Evolutionary conservation across 768 basidiomycete species (phyloP), one percentile per base, ranked within the genome.

Genomic region (Strobilomyces confusus): DNA sequence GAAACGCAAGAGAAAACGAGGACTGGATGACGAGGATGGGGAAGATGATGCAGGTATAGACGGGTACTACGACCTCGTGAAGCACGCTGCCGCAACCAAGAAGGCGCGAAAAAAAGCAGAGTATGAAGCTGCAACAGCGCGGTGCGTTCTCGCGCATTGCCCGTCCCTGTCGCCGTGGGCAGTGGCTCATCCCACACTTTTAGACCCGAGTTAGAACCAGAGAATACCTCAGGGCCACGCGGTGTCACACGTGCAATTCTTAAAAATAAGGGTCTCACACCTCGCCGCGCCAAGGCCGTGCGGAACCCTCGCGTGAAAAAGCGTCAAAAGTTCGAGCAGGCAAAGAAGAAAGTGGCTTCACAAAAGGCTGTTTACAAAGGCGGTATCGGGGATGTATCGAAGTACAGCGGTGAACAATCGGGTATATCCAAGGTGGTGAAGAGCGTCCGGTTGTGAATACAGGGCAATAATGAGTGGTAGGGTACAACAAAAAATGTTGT

Each of bases 221-320:
- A 77, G 20, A 75, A 75, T 44, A 52, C 63, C n/a, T 70, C 69
- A 14, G 95, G 95, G 6, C 97, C 93, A 37, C 88, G 97, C 23
- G 83, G 87, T 9, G 80, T 97, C 56, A 94, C 92, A 8, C 83
- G 92, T 12, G 85, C 92, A 7, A 99, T 99, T 62, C 77, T 98
- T 62, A 84, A 87, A 63, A 99, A 99, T 80, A 88, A 84, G 64
- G 95, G 97, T 52, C 83, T 98, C 48, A 98, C 95, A 15, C 95
- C 95, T 5, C 84, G 79, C 56, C 83, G 97, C 52, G 75, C 89
- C 40, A 98, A 98, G 73, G 79, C 80, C 51, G 91, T 92, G 34
- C 91, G 95, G 59, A 99, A 99, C 74, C 95, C 95, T 38, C 84
- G 97, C 56, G 94, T 98, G 71, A 98, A 98, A 82, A 99, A 99